Conservation (phyloP, 2,329 filamentous ascomycete genomes). For the Venturia aucupariae region DNA sequence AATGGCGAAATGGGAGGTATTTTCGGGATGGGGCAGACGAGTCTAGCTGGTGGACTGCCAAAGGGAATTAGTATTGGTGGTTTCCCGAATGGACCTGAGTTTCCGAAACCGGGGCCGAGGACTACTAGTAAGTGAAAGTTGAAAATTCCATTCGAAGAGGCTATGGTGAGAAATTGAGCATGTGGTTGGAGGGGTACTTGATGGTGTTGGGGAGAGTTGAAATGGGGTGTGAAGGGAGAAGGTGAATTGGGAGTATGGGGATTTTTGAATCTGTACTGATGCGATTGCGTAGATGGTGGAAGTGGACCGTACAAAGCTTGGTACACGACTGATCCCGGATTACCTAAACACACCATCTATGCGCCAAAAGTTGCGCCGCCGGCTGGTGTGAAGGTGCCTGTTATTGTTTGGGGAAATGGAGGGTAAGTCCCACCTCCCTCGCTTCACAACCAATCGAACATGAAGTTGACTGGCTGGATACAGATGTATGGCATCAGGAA, state of each 20-base stretch:
- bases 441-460: too few species aligned
- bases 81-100: background rate
- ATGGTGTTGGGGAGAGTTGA: too few species aligned
- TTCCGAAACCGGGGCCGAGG: background rate
- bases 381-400: constrained; percentile 11
- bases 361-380: constrained; percentile 11
- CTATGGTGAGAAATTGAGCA: too few species aligned
- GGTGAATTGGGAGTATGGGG: background rate
- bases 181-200: too few species aligned
- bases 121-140: background rate
- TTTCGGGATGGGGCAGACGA: background rate
- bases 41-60: background rate
- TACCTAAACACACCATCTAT: constrained; percentile 13
- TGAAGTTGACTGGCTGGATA: background rate
- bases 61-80: background rate
- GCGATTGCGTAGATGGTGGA: constrained; percentile 3
- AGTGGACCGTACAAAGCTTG: constrained; percentile 14
- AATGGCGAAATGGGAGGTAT: constrained; percentile 6
- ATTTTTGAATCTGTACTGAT: background rate
- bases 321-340: background rate
- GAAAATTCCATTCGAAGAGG: too few species aligned
- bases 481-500: constrained; percentile 7
- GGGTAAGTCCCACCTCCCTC: background rate
- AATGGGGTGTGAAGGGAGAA: background rate
- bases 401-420: constrained; percentile 15